A percentile compares a stretch with the other conserved stretches of the same genome.
These are phyloP conservation scores for Macrotyloma uniflorum DNA, from an alignment of 306 rosid genomes.

Conservation along the genomic window DNA sequence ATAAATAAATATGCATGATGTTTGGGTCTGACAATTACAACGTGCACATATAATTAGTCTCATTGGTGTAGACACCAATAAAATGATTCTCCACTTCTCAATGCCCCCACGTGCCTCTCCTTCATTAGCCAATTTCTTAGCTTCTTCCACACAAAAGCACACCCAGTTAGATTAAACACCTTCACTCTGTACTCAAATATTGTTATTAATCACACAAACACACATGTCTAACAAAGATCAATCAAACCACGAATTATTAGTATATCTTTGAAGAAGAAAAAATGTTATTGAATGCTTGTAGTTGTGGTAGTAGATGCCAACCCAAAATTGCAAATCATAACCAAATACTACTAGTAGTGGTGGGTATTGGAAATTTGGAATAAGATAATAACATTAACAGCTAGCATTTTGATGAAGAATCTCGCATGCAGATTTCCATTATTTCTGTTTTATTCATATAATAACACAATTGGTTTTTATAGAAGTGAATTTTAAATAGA, in stretches of 20 bases:
- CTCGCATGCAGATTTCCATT: background rate
- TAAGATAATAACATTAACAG: background rate
- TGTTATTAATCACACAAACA: conserved; percentile 12
- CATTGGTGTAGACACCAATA: conserved; percentile 22
- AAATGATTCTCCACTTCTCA: conserved; percentile 16
- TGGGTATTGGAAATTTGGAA: background rate
- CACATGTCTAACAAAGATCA: background rate
- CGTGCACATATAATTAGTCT: conserved; percentile 30
- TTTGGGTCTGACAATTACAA: conserved; percentile 34
- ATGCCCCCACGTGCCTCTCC: conserved; percentile 37
- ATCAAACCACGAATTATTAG: too few relatives aligned
- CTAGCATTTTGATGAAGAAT: background rate
- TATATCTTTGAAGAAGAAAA: too few relatives aligned
- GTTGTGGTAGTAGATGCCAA: too few relatives aligned
- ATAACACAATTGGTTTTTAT: background rate
- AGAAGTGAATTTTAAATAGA: too few relatives aligned
- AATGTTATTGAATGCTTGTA: background rate
- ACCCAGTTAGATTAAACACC: background rate
- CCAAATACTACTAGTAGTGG: background rate
- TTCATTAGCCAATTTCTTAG: conserved; percentile 24
- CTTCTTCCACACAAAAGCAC: conserved; percentile 41
- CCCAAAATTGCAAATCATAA: background rate
- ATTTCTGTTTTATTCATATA: background rate
- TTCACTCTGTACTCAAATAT: background rate
- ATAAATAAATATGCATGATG: background rate